Evolutionary conservation across 495 filamentous ascomycete species (phyloP), one percentile per base, ranked within the genome.

Genomic region (Lasiosphaeria hispida): DNA sequence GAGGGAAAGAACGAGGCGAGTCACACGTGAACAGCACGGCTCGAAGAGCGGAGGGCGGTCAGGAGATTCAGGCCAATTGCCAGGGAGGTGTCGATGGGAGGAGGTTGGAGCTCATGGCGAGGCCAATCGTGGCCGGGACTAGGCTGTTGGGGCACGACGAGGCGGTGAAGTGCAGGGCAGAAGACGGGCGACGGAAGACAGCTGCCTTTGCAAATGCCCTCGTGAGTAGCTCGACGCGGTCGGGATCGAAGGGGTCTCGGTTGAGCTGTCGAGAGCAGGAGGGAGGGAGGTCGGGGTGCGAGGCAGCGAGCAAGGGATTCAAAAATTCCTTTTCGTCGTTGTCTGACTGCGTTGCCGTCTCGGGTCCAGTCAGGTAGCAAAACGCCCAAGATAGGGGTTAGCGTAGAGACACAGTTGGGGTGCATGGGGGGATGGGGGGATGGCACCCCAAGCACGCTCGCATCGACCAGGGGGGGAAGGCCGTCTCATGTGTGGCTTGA

Each of bases 381-480:
- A 66, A 61, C 48, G 57, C 60, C 65, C 58, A 59, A 70, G 63
- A 70, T 67, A 71, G 63, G 68, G 63, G 68, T 63, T 61, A 55
- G 49, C 42, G 61, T 64, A 62, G 62, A 59, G 56, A 50, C 63
- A 64, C 59, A 60, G 41, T 44, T 53, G 65, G 62, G 55, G 60
- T 57, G 51, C 59, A 49, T 58, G 58, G 58, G 48, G 48, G 48
- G 17, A 51, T 4, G 43, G n/a, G n/a, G n/a, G n/a, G n/a, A n/a
- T n/a, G n/a, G n/a, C 23, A 2, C 2, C 23, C 23, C 23, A 30
- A 30, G 49, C 49, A 19, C 49, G 17, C 18, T 8, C 51, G 19
- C 42, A 55, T 38, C 53, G 34, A 55, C 53, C 41, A 36, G 53
- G 53, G 39, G 39, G 39, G 39, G 14, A 41, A 41, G 19, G 11